phyloP scores from a whole-genome alignment of 2,329 filamentous ascomycete species.

The Atkinsonella texensis region DNA sequence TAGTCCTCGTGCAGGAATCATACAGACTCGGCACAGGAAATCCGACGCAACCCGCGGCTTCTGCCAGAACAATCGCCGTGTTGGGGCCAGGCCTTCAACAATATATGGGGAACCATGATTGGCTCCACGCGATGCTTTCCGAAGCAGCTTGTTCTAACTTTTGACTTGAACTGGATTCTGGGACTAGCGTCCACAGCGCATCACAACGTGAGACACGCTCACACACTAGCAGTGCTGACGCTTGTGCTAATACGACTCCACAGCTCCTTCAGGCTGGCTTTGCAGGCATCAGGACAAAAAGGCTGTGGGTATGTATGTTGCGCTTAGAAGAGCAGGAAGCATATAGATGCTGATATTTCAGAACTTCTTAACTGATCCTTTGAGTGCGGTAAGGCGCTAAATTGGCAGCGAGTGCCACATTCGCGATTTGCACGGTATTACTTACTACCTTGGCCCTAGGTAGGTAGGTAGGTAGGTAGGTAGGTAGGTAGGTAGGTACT shows the following conservation, averaged over 20 bases:
- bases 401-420: too few species aligned
- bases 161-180: neutral
- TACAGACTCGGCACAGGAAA: too few species aligned
- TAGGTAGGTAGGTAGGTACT: too few species aligned
- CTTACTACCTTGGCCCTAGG: too few species aligned
- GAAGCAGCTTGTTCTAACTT: slow-evolving; percentile 1
- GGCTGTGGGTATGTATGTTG: neutral
- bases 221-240: neutral
- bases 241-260: neutral
- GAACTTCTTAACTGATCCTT: neutral
- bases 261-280: neutral
- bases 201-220: neutral
- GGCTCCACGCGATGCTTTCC: slow-evolving; percentile 3
- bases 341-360: neutral
- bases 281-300: slow-evolving; percentile 3
- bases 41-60: too few species aligned
- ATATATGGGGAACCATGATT: too few species aligned
- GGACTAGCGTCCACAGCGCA: neutral
- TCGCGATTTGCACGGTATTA: too few species aligned
- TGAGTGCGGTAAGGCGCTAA: neutral
- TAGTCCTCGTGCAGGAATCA: too few species aligned
- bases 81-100: too few species aligned
- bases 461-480: too few species aligned
- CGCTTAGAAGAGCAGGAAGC: neutral
- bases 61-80: too few species aligned